Conservation (phyloP, 2,329 filamentous ascomycete genomes). For the Ceratocystis lukuohia region DNA sequence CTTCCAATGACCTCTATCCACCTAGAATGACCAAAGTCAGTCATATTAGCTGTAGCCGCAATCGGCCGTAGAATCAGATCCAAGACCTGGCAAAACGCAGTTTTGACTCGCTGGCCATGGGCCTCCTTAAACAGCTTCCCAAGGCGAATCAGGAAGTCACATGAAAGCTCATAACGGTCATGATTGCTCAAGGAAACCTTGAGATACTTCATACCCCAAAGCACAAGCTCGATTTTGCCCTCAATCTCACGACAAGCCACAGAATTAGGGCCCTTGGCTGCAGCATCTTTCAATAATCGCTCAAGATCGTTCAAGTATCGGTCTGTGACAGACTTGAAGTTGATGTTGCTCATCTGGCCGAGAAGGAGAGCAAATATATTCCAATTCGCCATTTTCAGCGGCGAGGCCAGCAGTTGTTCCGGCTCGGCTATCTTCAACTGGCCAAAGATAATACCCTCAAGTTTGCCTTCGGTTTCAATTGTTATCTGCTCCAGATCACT, state of each 20-base stretch:
- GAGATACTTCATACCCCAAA: conserved; percentile 84
- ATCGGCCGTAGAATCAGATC: conserved; percentile 78
- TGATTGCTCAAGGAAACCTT: conserved; percentile 61
- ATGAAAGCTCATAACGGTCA: conserved; percentile 70
- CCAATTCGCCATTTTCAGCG: conserved; percentile 87
- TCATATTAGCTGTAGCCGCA: conserved; percentile 61
- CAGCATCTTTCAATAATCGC: conserved; percentile 59
- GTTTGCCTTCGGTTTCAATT: conserved; percentile 79
- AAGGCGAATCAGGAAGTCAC: conserved; percentile 72
- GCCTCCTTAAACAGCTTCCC: conserved; percentile 71
- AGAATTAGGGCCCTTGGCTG: conserved; percentile 50
- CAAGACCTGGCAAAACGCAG: conserved; percentile 85
- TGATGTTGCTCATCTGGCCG: conserved; percentile 90
- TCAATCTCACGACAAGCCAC: conserved; percentile 53
- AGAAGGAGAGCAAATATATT: conserved; percentile 83
- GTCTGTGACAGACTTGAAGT: conserved; percentile 70
- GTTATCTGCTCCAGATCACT: conserved; percentile 73
- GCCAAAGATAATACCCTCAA: conserved; percentile 93
- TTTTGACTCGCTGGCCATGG: conserved; percentile 81
- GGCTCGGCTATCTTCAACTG: conserved; percentile 82
- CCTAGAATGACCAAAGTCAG: conserved; percentile 63
- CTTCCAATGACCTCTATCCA: conserved; percentile 78
- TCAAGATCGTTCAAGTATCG: conserved; percentile 75
- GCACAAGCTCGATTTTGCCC: conserved; percentile 69
- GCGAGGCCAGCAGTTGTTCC: conserved; percentile 63